Conservation (phyloP, 164 flowering plant species). For the Magnolia kwangsiensis region DNA sequence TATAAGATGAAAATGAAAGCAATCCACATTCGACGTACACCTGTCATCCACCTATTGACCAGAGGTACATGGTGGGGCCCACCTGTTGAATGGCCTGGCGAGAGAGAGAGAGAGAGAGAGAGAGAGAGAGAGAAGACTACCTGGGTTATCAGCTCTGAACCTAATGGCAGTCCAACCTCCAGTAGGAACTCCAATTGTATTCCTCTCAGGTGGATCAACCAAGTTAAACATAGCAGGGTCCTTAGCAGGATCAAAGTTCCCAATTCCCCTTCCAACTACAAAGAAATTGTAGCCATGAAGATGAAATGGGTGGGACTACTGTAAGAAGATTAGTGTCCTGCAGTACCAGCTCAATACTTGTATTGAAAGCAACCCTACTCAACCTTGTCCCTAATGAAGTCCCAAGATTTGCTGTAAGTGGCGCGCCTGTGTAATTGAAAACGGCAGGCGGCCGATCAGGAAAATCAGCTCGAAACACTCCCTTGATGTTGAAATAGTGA, state of each 20-base stretch:
- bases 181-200: slow-evolving; percentile 65
- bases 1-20: too few relatives aligned
- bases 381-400: slow-evolving; percentile 37
- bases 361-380: slow-evolving; percentile 40
- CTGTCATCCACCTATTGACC: not conserved
- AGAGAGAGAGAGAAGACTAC: slow-evolving; percentile 20
- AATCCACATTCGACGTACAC: too few relatives aligned
- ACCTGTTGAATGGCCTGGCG: not conserved
- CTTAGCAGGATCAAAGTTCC: slow-evolving; percentile 41
- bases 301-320: slow-evolving; percentile 55
- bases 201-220: slow-evolving; percentile 74
- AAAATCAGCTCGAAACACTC: slow-evolving; percentile 42
- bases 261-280: slow-evolving; percentile 47
- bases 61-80: not conserved
- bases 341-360: slow-evolving; percentile 43
- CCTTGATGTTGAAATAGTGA: slow-evolving; percentile 35
- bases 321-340: slow-evolving; percentile 48
- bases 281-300: slow-evolving; percentile 59
- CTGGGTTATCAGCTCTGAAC: slow-evolving; percentile 70
- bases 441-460: slow-evolving; percentile 43
- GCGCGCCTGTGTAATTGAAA: slow-evolving; percentile 53
- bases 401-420: slow-evolving; percentile 42
- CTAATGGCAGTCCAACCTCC: slow-evolving; percentile 79
- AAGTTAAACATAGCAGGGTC: slow-evolving; percentile 55
- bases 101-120: not conserved